Base-by-base conservation (phyloP, 768 basidiomycete species). In the Dictyophora rubrovolvata region DNA sequence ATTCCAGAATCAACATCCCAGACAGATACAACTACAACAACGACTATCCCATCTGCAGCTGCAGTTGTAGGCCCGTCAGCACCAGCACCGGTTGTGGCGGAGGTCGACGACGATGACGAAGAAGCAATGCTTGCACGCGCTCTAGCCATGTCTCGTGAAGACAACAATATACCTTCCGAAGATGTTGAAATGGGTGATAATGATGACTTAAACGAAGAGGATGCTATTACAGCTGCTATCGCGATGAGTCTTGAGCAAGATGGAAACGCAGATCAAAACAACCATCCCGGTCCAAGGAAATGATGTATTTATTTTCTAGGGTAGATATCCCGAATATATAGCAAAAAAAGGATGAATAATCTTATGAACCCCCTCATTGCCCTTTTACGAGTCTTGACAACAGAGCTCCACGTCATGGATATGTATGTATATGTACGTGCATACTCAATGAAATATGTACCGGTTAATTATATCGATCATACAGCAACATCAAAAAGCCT, bases 151-250 rank as follows among this genome's bases (percentile, higher is more conserved):
- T 90, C 89, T 0, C 74, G 83, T 20, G 52, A 34, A 17, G 55
- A 50, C n/a, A 64, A 60, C 17, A 56, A 48, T 21, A 62, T 72
- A 68, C 77, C 72, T 46, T 72, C 67, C 9, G 73, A 70, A 18
- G 72, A 66, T 9, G 79, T 74, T 1, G 82, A 75, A 37, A 80
- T 80, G 1, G 82, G 79, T 21, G 89, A 86, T 28, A 28, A 28
- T 2, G 83, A 83, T 55, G 84, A 83, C 55, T 75, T 84, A 66
- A 81, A 82, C 61, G 91, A 94, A 66, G 94, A 96, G 64, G 93
- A 86, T 56, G 93, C 86, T 34, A 97, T 97, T 68, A 83, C 86
- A 50, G 76, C 83, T 50, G 96, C 95, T 14, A 97, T 96, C 64
- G 84, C 83, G 70, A 91, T 95, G 91, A 95, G 93, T 68, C 87